Evolutionary conservation across 2,329 filamentous ascomycete species (phyloP).

Genomic region (Zelopaecilomyces penicillatus): DNA sequence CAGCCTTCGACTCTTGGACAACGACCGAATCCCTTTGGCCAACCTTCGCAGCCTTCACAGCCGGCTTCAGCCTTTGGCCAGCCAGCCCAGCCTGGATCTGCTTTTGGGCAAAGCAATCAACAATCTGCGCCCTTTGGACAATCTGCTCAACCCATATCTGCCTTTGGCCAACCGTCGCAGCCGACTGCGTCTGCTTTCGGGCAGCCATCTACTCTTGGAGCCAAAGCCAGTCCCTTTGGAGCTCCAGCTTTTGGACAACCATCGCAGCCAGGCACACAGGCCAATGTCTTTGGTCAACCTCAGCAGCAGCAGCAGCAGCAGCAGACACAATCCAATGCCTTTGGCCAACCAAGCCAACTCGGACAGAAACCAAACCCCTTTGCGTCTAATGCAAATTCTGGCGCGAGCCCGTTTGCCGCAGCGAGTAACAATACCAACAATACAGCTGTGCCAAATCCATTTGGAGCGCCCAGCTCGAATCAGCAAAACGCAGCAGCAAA

Average conservation of each 20-base stretch:
- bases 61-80: slow-evolving; percentile 20
- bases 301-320: slow-evolving; percentile 20
- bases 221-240: slow-evolving; percentile 27
- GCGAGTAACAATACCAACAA: slow-evolving; percentile 13
- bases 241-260: slow-evolving; percentile 27
- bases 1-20: slow-evolving; percentile 22
- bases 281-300: slow-evolving; percentile 22
- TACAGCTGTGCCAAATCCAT: slow-evolving; percentile 18
- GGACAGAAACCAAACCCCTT: slow-evolving; percentile 32
- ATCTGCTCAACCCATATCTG: slow-evolving; percentile 18
- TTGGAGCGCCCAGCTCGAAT: slow-evolving; percentile 15
- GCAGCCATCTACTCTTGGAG: slow-evolving; percentile 29
- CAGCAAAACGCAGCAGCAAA: slow-evolving; percentile 7
- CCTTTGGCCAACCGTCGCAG: slow-evolving; percentile 31
- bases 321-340: slow-evolving; percentile 14
- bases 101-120: slow-evolving; percentile 33
- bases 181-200: slow-evolving; percentile 26
- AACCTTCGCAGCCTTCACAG: slow-evolving; percentile 30
- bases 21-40: slow-evolving; percentile 23
- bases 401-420: slow-evolving; percentile 19
- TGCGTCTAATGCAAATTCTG: slow-evolving; percentile 11
- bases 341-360: slow-evolving; percentile 28
- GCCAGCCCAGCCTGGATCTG: slow-evolving; percentile 17
- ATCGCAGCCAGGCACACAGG: slow-evolving; percentile 19
- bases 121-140: slow-evolving; percentile 31